Base-by-base conservation (phyloP, 202 grass and related monocot species). In the Panicum hallii region DNA sequence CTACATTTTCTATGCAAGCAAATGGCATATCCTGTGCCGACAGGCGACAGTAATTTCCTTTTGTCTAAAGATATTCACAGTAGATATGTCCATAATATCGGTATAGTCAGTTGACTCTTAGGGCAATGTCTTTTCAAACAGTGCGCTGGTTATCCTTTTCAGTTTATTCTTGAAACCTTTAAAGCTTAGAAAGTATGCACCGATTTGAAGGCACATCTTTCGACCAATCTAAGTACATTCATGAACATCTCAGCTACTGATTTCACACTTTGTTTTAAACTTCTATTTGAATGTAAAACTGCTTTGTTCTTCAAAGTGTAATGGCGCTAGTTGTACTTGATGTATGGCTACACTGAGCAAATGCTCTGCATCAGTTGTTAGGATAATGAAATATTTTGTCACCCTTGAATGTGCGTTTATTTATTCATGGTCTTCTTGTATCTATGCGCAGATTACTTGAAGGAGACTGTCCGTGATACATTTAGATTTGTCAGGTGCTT, bases 401-500 rank as follows among this genome's bases (percentile, higher is more conserved):
- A 52, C 69, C 14, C 43, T 42, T 70, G 26, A 71, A 28, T 60
- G 32, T 63, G 20, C 34, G 78, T 73, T 62, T 54, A 74, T 78
- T 79, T 56, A 34, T 82, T 69, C 68, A 68, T 42, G 86, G 77
- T 53, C 63, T 17, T 44, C 20, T 88, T 79, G 83, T 63, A 63
- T 86, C 22, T 72, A 42, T 75, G n/a, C 77, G 74, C 90, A 98
- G 95, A 80, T 84, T 95, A 88, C 77, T 89, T 98, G 75, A 89
- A 87, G 82, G 96, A 98, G 80, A 90, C 81, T 61, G 10, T 95
- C 41, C 70, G 4, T 62, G 93, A 98, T 80, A 74, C 84, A 44
- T 98, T 79, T 87, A 89, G 93, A 87, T 74, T 48, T 74, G 53
- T 98, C 69, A 93, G 96, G 96, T 98, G 68, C 74, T 75, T 53